phyloP scores from a whole-genome alignment of 257 asterid genomes.

The Jacaranda mimosifolia region DNA sequence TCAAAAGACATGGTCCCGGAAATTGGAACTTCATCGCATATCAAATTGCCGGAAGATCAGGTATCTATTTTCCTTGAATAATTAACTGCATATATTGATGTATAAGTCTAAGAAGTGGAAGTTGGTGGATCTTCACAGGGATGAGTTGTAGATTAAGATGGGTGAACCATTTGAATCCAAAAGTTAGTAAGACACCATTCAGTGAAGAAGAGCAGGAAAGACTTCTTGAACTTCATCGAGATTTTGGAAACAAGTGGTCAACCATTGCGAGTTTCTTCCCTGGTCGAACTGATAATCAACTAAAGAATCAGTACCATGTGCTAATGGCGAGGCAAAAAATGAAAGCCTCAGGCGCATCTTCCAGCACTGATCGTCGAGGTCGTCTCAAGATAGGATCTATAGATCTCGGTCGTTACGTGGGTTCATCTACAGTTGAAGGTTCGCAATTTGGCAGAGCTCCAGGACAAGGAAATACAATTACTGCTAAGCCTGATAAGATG shows the following conservation, averaged over 20 bases:
- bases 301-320: constrained; percentile 35
- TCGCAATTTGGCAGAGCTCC: neutral
- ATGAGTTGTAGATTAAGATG: constrained; percentile 40
- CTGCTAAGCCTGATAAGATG: neutral
- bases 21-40: constrained; percentile 27
- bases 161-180: constrained; percentile 35
- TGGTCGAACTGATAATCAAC: constrained; percentile 34
- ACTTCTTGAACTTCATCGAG: constrained; percentile 21
- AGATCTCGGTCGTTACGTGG: neutral
- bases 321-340: constrained; percentile 3
- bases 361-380: neutral
- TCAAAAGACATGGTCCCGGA: constrained; percentile 26
- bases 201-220: constrained; percentile 29
- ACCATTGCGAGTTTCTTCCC: constrained; percentile 5
- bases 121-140: constrained; percentile 30
- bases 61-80: constrained; percentile 9
- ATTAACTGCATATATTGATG: neutral
- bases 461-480: neutral
- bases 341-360: neutral
- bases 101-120: neutral
- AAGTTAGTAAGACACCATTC: constrained; percentile 28
- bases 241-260: constrained; percentile 32
- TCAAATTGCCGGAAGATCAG: constrained; percentile 29
- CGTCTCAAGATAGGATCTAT: neutral
- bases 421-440: neutral